phyloP scores from a whole-genome alignment of 371 early-diverging fungal genomes.

The Cokeromyces recurvatus region DNA sequence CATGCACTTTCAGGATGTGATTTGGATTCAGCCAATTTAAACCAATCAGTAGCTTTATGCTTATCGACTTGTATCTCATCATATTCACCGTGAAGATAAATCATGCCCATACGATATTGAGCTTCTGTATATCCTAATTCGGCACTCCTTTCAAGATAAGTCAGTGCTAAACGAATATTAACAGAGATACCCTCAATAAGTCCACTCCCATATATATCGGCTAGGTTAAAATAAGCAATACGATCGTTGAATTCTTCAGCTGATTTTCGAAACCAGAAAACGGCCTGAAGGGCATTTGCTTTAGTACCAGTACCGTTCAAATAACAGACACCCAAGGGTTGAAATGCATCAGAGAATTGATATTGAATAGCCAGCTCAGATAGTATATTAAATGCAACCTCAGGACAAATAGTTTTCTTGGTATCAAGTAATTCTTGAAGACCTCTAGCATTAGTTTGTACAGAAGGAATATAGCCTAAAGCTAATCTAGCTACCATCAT shows the following conservation, averaged over 20 bases:
- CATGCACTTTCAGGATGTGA: constrained; percentile 26
- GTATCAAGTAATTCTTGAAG: constrained; percentile 2
- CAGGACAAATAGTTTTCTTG: not conserved
- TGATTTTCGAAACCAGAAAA: constrained; percentile 28
- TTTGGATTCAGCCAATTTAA: constrained; percentile 30
- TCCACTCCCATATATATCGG: constrained; percentile 21
- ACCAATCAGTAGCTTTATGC: constrained; percentile 26
- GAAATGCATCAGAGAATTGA: constrained; percentile 25
- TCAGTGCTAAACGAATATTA: constrained; percentile 16
- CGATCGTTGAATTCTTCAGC: constrained; percentile 23
- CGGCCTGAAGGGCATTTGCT: constrained; percentile 16
- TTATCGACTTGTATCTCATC: constrained; percentile 14
- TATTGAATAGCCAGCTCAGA: constrained; percentile 20
- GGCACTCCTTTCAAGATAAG: constrained; percentile 24
- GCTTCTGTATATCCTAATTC: constrained; percentile 36
- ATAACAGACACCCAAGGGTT: constrained; percentile 26
- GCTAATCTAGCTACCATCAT: constrained; percentile 44
- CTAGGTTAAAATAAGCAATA: constrained; percentile 27
- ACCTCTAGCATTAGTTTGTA: not conserved
- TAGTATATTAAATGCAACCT: constrained; percentile 27
- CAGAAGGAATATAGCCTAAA: constrained; percentile 30
- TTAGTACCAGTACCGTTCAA: constrained; percentile 25
- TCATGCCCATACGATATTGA: constrained; percentile 31
- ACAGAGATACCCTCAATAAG: constrained; percentile 3
- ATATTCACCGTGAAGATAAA: constrained; percentile 14